phyloP scores from a whole-genome alignment of 140 eudicot species.

The Senecio squalidus region DNA sequence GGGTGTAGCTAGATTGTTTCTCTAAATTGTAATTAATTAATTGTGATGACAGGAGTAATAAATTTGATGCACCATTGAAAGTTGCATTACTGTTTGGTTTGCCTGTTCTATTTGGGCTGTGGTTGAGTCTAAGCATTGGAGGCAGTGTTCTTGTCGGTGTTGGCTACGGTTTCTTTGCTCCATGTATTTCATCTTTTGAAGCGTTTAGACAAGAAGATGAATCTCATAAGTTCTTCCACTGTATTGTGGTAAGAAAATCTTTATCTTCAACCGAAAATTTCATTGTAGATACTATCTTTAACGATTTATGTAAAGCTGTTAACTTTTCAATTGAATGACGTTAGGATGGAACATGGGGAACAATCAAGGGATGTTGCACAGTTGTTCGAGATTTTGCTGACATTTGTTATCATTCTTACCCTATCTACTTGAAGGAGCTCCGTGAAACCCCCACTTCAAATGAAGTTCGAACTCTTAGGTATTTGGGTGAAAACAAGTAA shows the following conservation, averaged over 20 bases:
- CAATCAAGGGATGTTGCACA: constrained; percentile 84
- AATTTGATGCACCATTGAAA: constrained; percentile 77
- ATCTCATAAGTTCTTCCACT: constrained; percentile 62
- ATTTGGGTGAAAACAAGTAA: too few relatives aligned
- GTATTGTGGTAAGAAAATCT: constrained; percentile 63
- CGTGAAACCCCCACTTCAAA: constrained; percentile 52
- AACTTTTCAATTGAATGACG: background rate
- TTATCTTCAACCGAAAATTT: background rate
- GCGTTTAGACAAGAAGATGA: constrained; percentile 83
- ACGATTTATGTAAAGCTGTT: background rate
- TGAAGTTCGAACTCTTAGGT: constrained; percentile 71
- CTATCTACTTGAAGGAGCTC: constrained; percentile 71
- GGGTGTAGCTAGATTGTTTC: too few relatives aligned
- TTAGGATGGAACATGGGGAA: constrained; percentile 96
- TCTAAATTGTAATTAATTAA: background rate
- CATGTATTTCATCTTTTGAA: constrained; percentile 91
- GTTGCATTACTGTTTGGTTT: constrained; percentile 73
- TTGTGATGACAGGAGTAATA: constrained; percentile 45
- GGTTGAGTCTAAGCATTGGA: constrained; percentile 79
- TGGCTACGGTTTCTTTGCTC: constrained; percentile 94
- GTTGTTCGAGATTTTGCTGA: constrained; percentile 90
- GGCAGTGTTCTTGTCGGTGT: constrained; percentile 83
- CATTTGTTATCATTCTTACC: constrained; percentile 81
- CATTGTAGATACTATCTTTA: background rate
- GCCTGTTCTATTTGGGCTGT: constrained; percentile 78